Percentiles rank a stretch among this genome's conserved stretches.
These are phyloP conservation scores for Medicago arabica DNA, from an alignment of 306 rosid species.

Conservation along the genomic window DNA sequence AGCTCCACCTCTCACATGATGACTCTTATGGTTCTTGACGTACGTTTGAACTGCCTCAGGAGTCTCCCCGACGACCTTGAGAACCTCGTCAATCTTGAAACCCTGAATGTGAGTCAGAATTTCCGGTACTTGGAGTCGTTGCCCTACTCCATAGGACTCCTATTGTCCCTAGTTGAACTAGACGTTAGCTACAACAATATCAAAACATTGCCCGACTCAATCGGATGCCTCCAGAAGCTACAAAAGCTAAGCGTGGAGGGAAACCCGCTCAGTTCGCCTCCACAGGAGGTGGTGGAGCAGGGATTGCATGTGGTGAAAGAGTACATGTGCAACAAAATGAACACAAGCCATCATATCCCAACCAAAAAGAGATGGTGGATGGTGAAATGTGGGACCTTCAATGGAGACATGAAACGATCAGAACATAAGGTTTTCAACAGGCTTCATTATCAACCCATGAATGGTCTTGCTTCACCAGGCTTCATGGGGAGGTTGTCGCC, in stretches of 20 bases:
- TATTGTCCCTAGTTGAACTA: constrained; percentile 72
- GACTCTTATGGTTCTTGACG: constrained; percentile 67
- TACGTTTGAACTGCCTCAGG: constrained; percentile 76
- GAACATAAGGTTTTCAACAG: constrained; percentile 51
- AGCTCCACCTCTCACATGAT: constrained; percentile 72
- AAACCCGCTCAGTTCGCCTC: constrained; percentile 80
- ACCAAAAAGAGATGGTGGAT: constrained; percentile 75
- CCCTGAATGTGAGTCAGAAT: constrained; percentile 87
- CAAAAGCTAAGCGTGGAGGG: constrained; percentile 74
- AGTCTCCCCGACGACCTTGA: constrained; percentile 75
- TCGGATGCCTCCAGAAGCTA: constrained; percentile 78
- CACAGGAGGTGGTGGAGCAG: constrained; percentile 63
- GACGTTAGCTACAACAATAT: constrained; percentile 87
- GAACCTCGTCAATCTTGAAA: constrained; percentile 81
- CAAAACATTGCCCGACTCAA: constrained; percentile 66
- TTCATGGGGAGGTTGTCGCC: constrained; percentile 76
- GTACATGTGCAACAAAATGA: constrained; percentile 69
- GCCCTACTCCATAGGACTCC: constrained; percentile 86
- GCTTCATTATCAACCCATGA: constrained; percentile 65
- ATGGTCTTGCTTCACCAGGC: constrained; percentile 77
- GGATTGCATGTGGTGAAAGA: constrained; percentile 72
- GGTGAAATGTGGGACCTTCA: constrained; percentile 68
- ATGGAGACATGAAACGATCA: constrained; percentile 37
- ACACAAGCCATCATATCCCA: constrained; percentile 35
- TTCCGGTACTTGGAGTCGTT: constrained; percentile 72